A percentile compares a stretch with the other conserved stretches of the same genome.
Evolutionary conservation across 177 flowering plant species (phyloP).

Genomic region (Vitis hybrid): DNA sequence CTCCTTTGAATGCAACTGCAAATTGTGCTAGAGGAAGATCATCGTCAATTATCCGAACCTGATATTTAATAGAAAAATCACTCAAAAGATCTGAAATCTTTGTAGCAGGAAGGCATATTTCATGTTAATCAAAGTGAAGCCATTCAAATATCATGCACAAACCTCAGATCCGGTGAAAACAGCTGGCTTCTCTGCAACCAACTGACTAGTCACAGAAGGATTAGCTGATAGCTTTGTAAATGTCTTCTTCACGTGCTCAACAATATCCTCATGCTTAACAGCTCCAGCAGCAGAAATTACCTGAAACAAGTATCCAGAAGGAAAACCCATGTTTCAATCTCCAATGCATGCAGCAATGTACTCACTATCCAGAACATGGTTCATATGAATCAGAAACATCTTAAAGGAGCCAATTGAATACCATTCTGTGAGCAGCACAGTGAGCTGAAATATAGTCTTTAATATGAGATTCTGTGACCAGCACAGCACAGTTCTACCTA

Average conservation of each 20-base stretch:
- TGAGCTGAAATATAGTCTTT: conserved; percentile 75
- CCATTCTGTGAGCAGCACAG: conserved; percentile 90
- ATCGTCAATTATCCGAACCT: conserved; percentile 88
- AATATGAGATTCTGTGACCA: conserved; percentile 64
- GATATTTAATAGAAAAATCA: conserved; percentile 12
- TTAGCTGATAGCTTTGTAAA: conserved; percentile 78
- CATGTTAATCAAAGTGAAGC: too few relatives aligned
- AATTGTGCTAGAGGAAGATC: conserved; percentile 90
- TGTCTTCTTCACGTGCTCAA: conserved; percentile 69
- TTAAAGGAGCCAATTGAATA: neutral
- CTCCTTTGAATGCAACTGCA: conserved; percentile 94
- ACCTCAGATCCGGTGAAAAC: conserved; percentile 97
- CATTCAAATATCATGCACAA: conserved; percentile 3
- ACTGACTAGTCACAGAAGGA: conserved; percentile 69
- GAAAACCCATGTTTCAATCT: neutral
- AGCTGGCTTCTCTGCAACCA: conserved; percentile 74
- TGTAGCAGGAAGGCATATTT: too few relatives aligned
- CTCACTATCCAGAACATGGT: too few relatives aligned
- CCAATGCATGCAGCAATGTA: neutral
- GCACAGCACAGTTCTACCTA: conserved; percentile 81
- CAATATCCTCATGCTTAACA: conserved; percentile 90
- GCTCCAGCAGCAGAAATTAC: conserved; percentile 91
- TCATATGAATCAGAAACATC: too few relatives aligned
- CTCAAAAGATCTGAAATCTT: too few relatives aligned
- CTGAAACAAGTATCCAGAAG: conserved; percentile 25